phyloP scores from a whole-genome alignment of 2,329 filamentous ascomycete genomes.

The Claviceps cyperi region DNA sequence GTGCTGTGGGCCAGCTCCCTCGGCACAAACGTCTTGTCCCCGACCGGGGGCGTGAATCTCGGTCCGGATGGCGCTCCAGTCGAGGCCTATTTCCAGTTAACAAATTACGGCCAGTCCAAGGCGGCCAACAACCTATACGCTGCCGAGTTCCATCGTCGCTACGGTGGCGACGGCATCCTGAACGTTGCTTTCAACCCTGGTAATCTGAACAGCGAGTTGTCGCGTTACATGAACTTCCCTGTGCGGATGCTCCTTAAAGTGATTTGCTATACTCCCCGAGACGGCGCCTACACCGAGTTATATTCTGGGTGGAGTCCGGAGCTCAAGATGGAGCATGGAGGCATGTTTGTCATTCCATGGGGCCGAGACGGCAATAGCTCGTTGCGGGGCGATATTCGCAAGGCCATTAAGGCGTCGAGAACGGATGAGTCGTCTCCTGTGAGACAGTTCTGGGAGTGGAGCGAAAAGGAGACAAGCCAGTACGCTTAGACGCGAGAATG shows the following conservation, averaged over 20 bases:
- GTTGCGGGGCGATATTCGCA: slow-evolving; percentile 2
- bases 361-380: slow-evolving; percentile 1
- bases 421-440: slow-evolving; percentile 1
- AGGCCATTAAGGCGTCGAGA: slow-evolving; percentile 1
- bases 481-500: background rate
- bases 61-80: slow-evolving; percentile 1
- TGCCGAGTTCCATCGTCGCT: slow-evolving; percentile 15
- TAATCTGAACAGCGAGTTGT: slow-evolving; percentile 24
- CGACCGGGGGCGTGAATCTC: slow-evolving; percentile 10
- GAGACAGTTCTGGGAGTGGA: slow-evolving; percentile 5
- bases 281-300: slow-evolving; percentile 33
- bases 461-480: slow-evolving; percentile 3
- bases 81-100: background rate
- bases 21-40: background rate
- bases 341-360: slow-evolving; percentile 6
- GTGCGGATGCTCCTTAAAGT: slow-evolving; percentile 7
- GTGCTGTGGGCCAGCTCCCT: slow-evolving; percentile 5
- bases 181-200: slow-evolving; percentile 24
- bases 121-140: slow-evolving; percentile 18
- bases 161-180: slow-evolving; percentile 16
- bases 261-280: slow-evolving; percentile 14
- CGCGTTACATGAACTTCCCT: slow-evolving; percentile 13
- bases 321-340: slow-evolving; percentile 18
- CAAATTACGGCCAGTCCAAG: slow-evolving; percentile 14
- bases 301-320: slow-evolving; percentile 31